Conservation (phyloP, 345 rosid genomes). For the Schrenkiella parvula region DNA sequence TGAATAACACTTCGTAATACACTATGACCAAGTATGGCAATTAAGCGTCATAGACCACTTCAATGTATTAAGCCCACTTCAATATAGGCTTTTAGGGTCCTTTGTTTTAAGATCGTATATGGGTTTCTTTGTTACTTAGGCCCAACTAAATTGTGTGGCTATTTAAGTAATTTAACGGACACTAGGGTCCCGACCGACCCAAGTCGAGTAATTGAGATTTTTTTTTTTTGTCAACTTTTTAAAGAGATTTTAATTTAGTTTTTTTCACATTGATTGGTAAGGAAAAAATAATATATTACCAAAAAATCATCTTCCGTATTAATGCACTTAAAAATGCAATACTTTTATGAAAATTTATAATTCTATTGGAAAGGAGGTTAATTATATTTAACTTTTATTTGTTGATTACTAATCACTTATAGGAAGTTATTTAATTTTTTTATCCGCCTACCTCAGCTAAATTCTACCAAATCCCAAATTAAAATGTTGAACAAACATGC, state of each 20-base stretch:
- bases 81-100: not conserved
- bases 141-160: not conserved
- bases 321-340: too few species aligned
- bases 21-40: too few species aligned
- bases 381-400: not conserved
- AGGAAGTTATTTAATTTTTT: not conserved
- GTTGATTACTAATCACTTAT: not conserved
- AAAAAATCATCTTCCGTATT: too few species aligned
- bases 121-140: not conserved
- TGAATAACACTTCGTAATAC: too few species aligned
- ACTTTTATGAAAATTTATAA: not conserved
- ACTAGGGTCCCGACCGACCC: not conserved
- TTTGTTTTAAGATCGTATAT: not conserved
- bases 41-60: not conserved
- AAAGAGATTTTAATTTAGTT: not conserved
- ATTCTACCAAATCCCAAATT: not conserved
- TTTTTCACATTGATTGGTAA: not conserved
- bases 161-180: not conserved
- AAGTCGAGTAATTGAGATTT: not conserved
- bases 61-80: not conserved
- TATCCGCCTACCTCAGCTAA: not conserved
- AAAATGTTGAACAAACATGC: conserved; percentile 15
- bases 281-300: not conserved
- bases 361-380: not conserved
- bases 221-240: not conserved